phyloP scores from a whole-genome alignment of 129 eudicot genomes.

The carrot (Daucus carota) region DNA sequence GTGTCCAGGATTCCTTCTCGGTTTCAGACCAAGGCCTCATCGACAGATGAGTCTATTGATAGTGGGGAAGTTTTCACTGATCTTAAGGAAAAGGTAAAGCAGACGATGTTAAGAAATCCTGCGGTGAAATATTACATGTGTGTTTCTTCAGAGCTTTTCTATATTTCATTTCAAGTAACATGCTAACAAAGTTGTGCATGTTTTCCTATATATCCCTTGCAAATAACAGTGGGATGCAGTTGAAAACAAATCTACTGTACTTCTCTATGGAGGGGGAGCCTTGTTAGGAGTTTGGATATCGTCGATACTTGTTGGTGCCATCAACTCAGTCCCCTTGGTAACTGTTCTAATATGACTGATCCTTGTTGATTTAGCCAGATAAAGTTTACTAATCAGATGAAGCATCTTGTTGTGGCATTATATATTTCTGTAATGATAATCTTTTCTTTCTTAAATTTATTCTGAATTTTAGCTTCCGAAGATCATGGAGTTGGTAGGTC shows the following conservation, averaged over 20 bases:
- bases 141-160: not conserved
- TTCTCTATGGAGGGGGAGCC: slow-evolving; percentile 92
- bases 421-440: not conserved
- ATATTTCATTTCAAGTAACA: not conserved
- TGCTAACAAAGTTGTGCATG: not conserved
- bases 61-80: slow-evolving; percentile 60
- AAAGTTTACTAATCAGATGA: not conserved
- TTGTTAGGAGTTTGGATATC: slow-evolving; percentile 83
- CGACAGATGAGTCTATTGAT: slow-evolving; percentile 68
- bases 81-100: slow-evolving; percentile 67
- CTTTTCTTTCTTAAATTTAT: not conserved
- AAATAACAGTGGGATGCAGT: slow-evolving; percentile 76
- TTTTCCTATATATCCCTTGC: not conserved
- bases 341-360: slow-evolving; percentile 1
- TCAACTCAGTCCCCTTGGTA: slow-evolving; percentile 96
- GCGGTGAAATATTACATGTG: not conserved
- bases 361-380: not conserved
- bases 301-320: slow-evolving; percentile 72
- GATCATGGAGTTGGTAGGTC: slow-evolving; percentile 96
- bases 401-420: not conserved
- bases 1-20: slow-evolving; percentile 51
- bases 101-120: not conserved
- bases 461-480: slow-evolving; percentile 66
- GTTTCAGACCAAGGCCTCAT: slow-evolving; percentile 55
- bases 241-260: slow-evolving; percentile 90